Evolutionary conservation across 768 basidiomycete genomes (phyloP), one percentile per base, ranked within the genome.

Genomic region (Mycena capillaripes): DNA sequence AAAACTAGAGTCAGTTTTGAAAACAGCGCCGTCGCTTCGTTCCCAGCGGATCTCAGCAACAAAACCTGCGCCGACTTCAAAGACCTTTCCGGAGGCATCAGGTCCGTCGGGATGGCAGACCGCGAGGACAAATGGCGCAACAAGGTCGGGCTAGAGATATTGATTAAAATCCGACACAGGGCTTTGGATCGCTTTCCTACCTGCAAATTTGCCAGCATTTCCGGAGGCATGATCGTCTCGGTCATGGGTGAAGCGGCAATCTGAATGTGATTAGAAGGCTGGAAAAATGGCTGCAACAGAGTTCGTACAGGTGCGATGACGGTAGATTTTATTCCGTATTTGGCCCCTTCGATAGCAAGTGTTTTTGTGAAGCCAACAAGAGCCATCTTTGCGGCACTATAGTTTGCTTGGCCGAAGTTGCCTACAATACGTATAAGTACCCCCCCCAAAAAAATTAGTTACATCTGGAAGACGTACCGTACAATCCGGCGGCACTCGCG

Each of bases 161-260:
- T 23, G n/a, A 55, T 76, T 21, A 79, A 60, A n/a, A 46, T 40
- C 19, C 48, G 23, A 36, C 19, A 38, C 32, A 46, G 36, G 17
- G 29, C 23, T 25, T 25, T 27, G 62, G 59, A 11, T 53, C 59
- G 21, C n/a, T 16, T 57, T n/a, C 76, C 14, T 80, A 93, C 93
- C 80, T 92, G 92, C 46, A 98, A 84, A 77, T 95, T 93, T n/a
- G 89, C 92, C 65, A 99, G 89, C 89, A 98, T 91, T 67, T 98
- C 97, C 23, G 94, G 93, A 11, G 97, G 95, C 94, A 98, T 95
- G 76, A 97, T 86, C 0, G 96, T 98, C 78, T 93, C 97, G 3
- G 97, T 98, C 97, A 99, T 99, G 3, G 90, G 89, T 4, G 96
- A 97, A 0, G 97, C 97, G n/a, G 97, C 97, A 70, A 95, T 92